phyloP scores from a whole-genome alignment of 495 filamentous ascomycete species.

The Stereocaulon alpinum region DNA sequence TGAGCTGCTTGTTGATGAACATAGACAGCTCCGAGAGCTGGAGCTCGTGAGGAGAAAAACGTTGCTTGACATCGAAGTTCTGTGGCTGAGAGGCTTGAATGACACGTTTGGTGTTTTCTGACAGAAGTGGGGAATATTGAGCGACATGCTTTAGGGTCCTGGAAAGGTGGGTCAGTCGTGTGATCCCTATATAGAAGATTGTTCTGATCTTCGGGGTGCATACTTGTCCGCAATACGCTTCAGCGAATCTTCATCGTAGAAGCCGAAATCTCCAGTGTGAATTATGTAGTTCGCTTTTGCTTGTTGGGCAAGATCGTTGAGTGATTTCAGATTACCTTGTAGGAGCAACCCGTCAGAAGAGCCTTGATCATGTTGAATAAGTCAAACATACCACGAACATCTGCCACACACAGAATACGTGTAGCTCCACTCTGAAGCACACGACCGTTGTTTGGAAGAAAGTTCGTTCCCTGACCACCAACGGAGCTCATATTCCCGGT shows the following conservation, averaged over 20 bases:
- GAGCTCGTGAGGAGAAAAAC: conserved; percentile 70
- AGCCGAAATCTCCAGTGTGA: conserved; percentile 98
- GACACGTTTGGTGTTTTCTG: conserved; percentile 74
- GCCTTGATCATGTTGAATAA: neutral
- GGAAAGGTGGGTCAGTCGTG: conserved; percentile 26
- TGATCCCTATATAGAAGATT: conserved; percentile 13
- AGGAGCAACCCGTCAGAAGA: conserved; percentile 17
- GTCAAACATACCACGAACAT: conserved; percentile 73
- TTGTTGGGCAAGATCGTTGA: conserved; percentile 91
- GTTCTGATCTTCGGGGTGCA: conserved; percentile 29
- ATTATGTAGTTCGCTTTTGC: conserved; percentile 93
- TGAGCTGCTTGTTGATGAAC: conserved; percentile 79
- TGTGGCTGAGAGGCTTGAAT: conserved; percentile 58
- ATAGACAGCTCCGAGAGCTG: conserved; percentile 89
- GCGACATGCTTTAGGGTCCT: conserved; percentile 97
- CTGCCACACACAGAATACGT: conserved; percentile 88
- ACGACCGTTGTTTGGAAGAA: conserved; percentile 56
- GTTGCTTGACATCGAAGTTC: conserved; percentile 59
- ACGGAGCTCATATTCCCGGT: conserved; percentile 27
- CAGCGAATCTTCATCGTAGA: conserved; percentile 92
- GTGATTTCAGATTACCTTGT: conserved; percentile 81
- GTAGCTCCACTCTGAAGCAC: conserved; percentile 77
- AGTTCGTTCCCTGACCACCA: conserved; percentile 30
- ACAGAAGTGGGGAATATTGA: conserved; percentile 92
- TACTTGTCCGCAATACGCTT: conserved; percentile 99